Percentiles rank a stretch among this genome's conserved stretches.
These are phyloP conservation scores for Lolium multiflorum DNA, from an alignment of 176 grass and related monocot genomes.

Conservation along the genomic window DNA sequence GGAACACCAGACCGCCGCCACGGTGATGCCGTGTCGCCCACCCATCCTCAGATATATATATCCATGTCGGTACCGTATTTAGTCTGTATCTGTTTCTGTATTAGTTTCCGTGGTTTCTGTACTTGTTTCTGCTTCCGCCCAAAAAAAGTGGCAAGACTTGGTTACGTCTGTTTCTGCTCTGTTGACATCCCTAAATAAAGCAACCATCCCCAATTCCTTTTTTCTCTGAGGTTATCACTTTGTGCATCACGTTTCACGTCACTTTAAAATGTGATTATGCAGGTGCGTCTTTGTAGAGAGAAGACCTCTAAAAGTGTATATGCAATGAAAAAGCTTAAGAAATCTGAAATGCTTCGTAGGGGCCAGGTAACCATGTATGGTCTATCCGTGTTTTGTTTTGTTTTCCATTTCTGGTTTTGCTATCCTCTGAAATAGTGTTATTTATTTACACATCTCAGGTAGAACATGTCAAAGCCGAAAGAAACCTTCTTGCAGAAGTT, in stretches of 20 bases:
- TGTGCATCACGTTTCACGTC: slow-evolving; percentile 7
- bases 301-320: slow-evolving; percentile 82
- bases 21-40: no score
- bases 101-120: no score
- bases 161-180: no score
- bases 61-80: no score
- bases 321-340: slow-evolving; percentile 99
- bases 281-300: slow-evolving; percentile 98
- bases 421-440: slow-evolving; percentile 22
- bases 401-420: slow-evolving; percentile 37
- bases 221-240: slow-evolving; percentile 8
- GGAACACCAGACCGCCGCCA: no score
- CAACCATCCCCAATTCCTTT: slow-evolving; percentile 18
- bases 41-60: no score
- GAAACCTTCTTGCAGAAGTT: slow-evolving; percentile 98
- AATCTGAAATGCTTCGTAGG: slow-evolving; percentile 99
- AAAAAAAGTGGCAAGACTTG: no score
- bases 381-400: slow-evolving; percentile 30
- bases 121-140: no score
- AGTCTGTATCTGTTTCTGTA: no score
- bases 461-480: slow-evolving; percentile 99
- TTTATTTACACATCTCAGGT: slow-evolving; percentile 60
- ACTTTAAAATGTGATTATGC: slow-evolving; percentile 46
- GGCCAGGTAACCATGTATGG: slow-evolving; percentile 83
- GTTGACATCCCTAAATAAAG: neutral